A percentile compares a stretch with the other conserved stretches of the same genome.
These are phyloP conservation scores for Colletotrichum cordylinicola DNA, from an alignment of 2,329 filamentous ascomycete genomes.

Conservation along the genomic window DNA sequence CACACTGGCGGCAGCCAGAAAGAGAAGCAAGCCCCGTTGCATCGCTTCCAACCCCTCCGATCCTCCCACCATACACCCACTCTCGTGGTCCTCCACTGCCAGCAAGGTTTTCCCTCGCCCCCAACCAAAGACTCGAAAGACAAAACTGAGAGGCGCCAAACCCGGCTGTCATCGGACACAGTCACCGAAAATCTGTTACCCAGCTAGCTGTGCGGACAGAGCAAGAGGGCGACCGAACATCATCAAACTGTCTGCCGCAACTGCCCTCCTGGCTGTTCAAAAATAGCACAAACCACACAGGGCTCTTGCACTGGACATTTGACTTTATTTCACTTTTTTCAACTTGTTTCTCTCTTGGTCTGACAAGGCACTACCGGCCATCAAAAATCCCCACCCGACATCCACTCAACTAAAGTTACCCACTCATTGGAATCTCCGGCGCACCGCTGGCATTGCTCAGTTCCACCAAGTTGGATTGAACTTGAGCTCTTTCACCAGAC, in stretches of 20 bases:
- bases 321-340: background rate
- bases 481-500: background rate
- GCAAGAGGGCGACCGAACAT: background rate
- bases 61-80: background rate
- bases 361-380: background rate
- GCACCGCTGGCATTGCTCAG: constrained; percentile 2
- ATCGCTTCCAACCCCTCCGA: constrained; percentile 1
- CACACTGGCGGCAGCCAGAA: background rate
- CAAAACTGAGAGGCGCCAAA: constrained; percentile 6
- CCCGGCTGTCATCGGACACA: constrained; percentile 5
- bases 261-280: too few relatives aligned
- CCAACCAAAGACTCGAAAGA: background rate
- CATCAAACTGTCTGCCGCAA: background rate
- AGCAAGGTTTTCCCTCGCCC: constrained; percentile 1
- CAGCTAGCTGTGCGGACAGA: background rate
- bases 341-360: background rate
- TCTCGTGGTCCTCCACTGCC: background rate
- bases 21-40: background rate
- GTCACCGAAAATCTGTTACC: background rate
- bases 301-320: background rate
- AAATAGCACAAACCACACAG: background rate
- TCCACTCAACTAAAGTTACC: constrained; percentile 15
- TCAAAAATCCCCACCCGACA: constrained; percentile 1
- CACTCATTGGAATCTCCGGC: constrained; percentile 14
- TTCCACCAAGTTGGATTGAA: background rate